phyloP scores from a whole-genome alignment of 371 early-diverging fungal genomes.

The Coemansia linderi region DNA sequence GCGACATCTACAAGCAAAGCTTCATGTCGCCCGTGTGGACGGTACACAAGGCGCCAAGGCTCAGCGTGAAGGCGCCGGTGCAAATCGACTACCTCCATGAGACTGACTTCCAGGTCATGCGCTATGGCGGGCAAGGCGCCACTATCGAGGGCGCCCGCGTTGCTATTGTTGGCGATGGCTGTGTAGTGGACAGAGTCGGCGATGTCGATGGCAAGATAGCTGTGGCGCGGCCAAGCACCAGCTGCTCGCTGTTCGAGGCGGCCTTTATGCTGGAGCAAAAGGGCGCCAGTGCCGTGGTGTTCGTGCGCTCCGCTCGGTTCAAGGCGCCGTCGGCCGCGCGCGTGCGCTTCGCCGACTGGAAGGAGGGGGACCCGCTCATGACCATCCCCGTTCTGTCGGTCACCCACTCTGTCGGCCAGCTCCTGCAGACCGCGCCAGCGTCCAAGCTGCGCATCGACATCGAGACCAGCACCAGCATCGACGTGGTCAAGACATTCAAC shows the following conservation, averaged over 20 bases:
- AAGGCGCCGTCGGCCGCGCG: slow-evolving; percentile 42
- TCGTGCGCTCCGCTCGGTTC: slow-evolving; percentile 30
- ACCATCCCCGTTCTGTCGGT: slow-evolving; percentile 51
- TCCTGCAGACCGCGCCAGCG: slow-evolving; percentile 13
- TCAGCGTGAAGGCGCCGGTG: slow-evolving; percentile 20
- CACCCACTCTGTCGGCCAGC: slow-evolving; percentile 47
- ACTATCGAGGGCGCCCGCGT: slow-evolving; percentile 17
- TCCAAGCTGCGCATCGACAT: slow-evolving; percentile 22
- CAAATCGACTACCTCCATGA: slow-evolving; percentile 30
- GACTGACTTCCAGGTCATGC: slow-evolving; percentile 49
- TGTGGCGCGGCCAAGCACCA: slow-evolving; percentile 13
- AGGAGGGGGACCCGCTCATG: slow-evolving; percentile 54
- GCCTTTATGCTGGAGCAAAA: slow-evolving; percentile 46
- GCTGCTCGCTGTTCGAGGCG: slow-evolving; percentile 46
- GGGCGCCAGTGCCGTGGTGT: slow-evolving; percentile 48
- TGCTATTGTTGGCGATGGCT: slow-evolving; percentile 22
- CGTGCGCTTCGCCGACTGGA: slow-evolving; percentile 51
- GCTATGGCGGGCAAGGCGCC: slow-evolving; percentile 49
- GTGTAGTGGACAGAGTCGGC: slow-evolving; percentile 13
- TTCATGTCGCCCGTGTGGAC: slow-evolving; percentile 53
- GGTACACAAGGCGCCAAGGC: slow-evolving; percentile 17
- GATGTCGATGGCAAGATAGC: slow-evolving; percentile 33
- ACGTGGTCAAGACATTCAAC: slow-evolving; percentile 48
- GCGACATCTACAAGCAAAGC: slow-evolving; percentile 49
- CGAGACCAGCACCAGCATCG: slow-evolving; percentile 37